Evolutionary conservation across 2,329 filamentous ascomycete species (phyloP), one percentile per base, ranked within the genome.

Genomic region (Aspergillus carbonarius): DNA sequence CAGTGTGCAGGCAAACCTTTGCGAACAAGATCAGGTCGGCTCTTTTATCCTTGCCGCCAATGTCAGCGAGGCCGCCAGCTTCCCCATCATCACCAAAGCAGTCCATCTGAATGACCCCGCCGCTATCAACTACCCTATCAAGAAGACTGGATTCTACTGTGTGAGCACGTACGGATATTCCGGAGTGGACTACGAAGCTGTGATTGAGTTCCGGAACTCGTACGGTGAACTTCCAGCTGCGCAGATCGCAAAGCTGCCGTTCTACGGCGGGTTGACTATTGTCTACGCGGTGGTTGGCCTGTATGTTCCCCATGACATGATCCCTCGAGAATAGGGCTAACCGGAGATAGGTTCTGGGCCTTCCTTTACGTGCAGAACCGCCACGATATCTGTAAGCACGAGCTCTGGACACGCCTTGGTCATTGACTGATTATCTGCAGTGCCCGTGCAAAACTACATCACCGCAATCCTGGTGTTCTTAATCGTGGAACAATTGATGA

Each of bases 361-460:
- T 96, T 97, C 76, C 82, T 98, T 20, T 98, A 99, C 78, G 93
- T 93, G 70, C 92, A 97, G 75, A 92, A 99, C 74, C 85, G 93
- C 60, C 86, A 90, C 69, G 95, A 99, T 75, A 98, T 99, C 62
- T 80, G 88, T 90, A 78, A 78, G 86, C 56, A 35, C 27, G 47
- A 23, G 47, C 18, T 27, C 5, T 15, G 23, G 10, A 20, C 17
- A 18, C 6, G 17, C 40, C 51, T 5, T 37, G 9, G 18, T 34
- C 35, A 23, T n/a, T 53, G 54, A 65, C 75, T 83, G 66, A 81
- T 60, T 10, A 46, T 18, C 44, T 55, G 6, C 61, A 91, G 87
- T 99, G 70, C 89, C 96, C 15, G 95, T 99, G 2, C 95, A 99
- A 76, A 99, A 99, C 74, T 99, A 99, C 76, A 98, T 99, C 68